Evolutionary conservation across 495 filamentous ascomycete genomes (phyloP).

Genomic region (Tuber magnatum): DNA sequence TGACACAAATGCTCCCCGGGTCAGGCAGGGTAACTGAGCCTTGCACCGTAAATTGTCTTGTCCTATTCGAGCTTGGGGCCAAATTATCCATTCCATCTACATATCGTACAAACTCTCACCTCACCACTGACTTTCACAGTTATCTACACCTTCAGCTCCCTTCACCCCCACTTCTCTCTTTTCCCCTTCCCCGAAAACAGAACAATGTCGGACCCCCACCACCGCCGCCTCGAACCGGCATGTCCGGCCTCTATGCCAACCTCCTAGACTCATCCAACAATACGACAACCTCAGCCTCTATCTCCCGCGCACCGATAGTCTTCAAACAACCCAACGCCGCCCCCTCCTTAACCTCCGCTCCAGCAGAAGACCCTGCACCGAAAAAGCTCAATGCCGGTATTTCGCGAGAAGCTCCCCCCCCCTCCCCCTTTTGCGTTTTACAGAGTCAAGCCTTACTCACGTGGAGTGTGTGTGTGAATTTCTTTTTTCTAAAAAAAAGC

Average conservation of each 20-base stretch:
- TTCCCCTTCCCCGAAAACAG: background rate
- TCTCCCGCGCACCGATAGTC: constrained; percentile 68
- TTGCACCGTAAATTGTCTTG: background rate
- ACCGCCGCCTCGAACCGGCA: constrained; percentile 31
- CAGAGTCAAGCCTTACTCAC: constrained; percentile 47
- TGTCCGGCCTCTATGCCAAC: constrained; percentile 54
- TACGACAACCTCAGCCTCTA: constrained; percentile 39
- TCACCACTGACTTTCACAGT: background rate
- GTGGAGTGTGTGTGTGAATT: constrained; percentile 40
- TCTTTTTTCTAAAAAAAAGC: constrained; percentile 44
- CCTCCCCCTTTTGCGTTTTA: constrained; percentile 34
- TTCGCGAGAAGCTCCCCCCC: constrained; percentile 42
- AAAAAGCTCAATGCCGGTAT: constrained; percentile 78
- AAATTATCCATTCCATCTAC: background rate
- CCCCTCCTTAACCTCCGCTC: constrained; percentile 37
- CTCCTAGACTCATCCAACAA: constrained; percentile 51
- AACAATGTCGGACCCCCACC: constrained; percentile 30
- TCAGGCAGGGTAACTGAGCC: constrained; percentile 11
- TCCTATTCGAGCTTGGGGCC: background rate
- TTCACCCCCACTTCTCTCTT: background rate
- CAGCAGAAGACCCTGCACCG: constrained; percentile 47
- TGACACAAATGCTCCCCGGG: background rate
- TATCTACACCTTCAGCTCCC: background rate
- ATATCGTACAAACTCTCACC: background rate
- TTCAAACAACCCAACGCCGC: constrained; percentile 52